phyloP scores from a whole-genome alignment of 2,329 filamentous ascomycete genomes.

The Fusarium aywerte region DNA sequence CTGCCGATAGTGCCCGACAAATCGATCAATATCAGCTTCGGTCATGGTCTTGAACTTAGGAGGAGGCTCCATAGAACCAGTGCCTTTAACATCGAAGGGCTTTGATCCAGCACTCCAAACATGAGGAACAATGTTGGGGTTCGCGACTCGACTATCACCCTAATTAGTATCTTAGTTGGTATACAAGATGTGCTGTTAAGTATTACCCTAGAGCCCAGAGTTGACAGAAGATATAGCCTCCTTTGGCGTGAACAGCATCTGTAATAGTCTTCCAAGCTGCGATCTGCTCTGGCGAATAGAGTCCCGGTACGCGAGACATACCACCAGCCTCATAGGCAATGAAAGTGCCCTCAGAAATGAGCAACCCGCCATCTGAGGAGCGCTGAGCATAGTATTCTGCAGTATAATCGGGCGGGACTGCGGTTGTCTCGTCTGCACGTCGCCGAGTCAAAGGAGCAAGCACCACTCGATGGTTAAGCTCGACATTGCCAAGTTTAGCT shows the following conservation, averaged over 20 bases:
- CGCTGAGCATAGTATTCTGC: slow-evolving; percentile 62
- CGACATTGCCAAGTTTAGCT: slow-evolving; percentile 51
- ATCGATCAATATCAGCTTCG: slow-evolving; percentile 69
- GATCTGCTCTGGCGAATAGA: slow-evolving; percentile 67
- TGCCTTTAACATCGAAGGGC: slow-evolving; percentile 12
- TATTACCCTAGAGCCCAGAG: slow-evolving; percentile 71
- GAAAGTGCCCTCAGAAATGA: slow-evolving; percentile 61
- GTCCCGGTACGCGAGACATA: slow-evolving; percentile 54
- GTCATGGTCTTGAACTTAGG: slow-evolving; percentile 65
- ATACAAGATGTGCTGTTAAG: slow-evolving; percentile 57
- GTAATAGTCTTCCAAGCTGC: slow-evolving; percentile 70
- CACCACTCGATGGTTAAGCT: slow-evolving; percentile 58
- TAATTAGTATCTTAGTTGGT: neutral
- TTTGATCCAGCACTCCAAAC: slow-evolving; percentile 39
- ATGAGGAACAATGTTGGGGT: slow-evolving; percentile 29
- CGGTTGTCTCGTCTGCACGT: slow-evolving; percentile 55
- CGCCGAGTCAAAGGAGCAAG: slow-evolving; percentile 69
- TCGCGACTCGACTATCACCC: slow-evolving; percentile 31
- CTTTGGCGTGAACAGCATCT: slow-evolving; percentile 71
- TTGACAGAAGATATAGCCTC: slow-evolving; percentile 70
- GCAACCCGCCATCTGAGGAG: slow-evolving; percentile 55
- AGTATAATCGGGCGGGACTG: slow-evolving; percentile 40
- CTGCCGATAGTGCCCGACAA: slow-evolving; percentile 68
- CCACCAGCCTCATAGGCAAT: slow-evolving; percentile 49
- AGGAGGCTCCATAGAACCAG: slow-evolving; percentile 15